Percentiles rank a stretch among this genome's conserved stretches.
Evolutionary conservation across 257 asterid species (phyloP).

Genomic region (Nicotiana noctiflora): DNA sequence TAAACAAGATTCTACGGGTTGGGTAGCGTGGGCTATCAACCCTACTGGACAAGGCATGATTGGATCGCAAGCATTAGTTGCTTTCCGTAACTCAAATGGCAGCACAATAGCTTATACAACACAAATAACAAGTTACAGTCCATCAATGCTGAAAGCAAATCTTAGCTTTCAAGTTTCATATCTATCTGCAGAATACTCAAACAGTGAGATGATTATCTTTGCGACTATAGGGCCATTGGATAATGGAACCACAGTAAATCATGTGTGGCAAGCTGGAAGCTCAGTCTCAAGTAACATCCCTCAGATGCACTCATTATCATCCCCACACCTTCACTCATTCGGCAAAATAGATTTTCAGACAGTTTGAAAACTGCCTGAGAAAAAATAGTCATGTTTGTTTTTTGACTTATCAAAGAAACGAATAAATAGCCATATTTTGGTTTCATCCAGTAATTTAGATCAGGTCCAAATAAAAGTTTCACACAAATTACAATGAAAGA

Average conservation of each 20-base stretch:
- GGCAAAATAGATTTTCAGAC: slow-evolving; percentile 27
- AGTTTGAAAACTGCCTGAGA: background rate
- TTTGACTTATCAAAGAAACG: background rate
- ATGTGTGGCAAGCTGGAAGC: slow-evolving; percentile 45
- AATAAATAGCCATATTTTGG: background rate
- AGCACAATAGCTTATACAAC: slow-evolving; percentile 37
- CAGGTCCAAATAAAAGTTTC: background rate
- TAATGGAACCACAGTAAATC: slow-evolving; percentile 30
- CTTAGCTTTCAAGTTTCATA: slow-evolving; percentile 33
- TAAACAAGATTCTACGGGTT: slow-evolving; percentile 42
- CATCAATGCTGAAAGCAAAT: slow-evolving; percentile 23
- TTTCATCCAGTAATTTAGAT: background rate
- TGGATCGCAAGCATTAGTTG: slow-evolving; percentile 65
- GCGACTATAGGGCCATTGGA: slow-evolving; percentile 35
- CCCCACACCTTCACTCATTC: slow-evolving; percentile 31
- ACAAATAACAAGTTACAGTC: slow-evolving; percentile 32
- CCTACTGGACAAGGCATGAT: slow-evolving; percentile 63
- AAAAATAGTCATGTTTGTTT: background rate
- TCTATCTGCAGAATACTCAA: slow-evolving; percentile 31
- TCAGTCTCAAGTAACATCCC: slow-evolving; percentile 33
- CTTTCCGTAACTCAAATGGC: slow-evolving; percentile 33
- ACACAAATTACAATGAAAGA: background rate
- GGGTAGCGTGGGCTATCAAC: slow-evolving; percentile 90
- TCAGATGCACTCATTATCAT: slow-evolving; percentile 34
- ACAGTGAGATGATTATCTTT: slow-evolving; percentile 37